A percentile compares a stretch with the other conserved stretches of the same genome.
Evolutionary conservation across 116 monocot species (phyloP).

Genomic region (Zostera marina): DNA sequence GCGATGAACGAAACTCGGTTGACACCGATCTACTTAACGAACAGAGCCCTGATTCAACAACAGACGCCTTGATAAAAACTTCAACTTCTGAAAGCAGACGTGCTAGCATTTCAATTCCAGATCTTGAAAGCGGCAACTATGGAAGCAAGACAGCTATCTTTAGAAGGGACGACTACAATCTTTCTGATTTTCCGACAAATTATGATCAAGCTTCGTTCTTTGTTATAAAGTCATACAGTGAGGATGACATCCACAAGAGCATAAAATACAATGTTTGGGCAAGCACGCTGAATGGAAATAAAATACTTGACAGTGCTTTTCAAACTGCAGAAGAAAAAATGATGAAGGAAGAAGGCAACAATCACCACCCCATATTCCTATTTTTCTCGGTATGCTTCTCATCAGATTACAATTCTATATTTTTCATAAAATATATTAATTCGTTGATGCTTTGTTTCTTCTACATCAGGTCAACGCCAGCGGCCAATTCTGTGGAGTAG

Average conservation of each 20-base stretch:
- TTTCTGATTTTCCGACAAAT: constrained; percentile 43
- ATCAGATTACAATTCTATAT: background rate
- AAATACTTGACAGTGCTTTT: constrained; percentile 24
- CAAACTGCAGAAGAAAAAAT: constrained; percentile 14
- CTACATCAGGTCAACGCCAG: constrained; percentile 53
- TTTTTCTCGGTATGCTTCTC: constrained; percentile 43
- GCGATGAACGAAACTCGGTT: too few relatives aligned
- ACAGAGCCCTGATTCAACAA: too few relatives aligned
- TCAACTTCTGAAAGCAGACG: constrained; percentile 5
- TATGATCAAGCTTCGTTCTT: constrained; percentile 62
- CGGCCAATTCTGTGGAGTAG: constrained; percentile 73
- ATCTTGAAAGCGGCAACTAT: constrained; percentile 8
- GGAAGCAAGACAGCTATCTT: constrained; percentile 12
- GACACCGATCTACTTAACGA: too few relatives aligned
- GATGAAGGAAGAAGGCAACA: constrained; percentile 12
- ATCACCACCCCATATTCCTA: constrained; percentile 37
- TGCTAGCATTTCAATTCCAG: constrained; percentile 3
- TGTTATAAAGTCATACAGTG: constrained; percentile 81
- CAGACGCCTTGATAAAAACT: background rate
- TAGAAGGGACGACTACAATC: constrained; percentile 44
- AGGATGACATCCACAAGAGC: constrained; percentile 84
- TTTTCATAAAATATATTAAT: too few relatives aligned
- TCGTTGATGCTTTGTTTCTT: constrained; percentile 1
- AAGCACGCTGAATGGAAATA: constrained; percentile 52
- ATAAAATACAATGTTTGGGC: constrained; percentile 87